Evolutionary conservation across 2,329 filamentous ascomycete species (phyloP), one percentile per base, ranked within the genome.

Genomic region (Fusarium hostae): DNA sequence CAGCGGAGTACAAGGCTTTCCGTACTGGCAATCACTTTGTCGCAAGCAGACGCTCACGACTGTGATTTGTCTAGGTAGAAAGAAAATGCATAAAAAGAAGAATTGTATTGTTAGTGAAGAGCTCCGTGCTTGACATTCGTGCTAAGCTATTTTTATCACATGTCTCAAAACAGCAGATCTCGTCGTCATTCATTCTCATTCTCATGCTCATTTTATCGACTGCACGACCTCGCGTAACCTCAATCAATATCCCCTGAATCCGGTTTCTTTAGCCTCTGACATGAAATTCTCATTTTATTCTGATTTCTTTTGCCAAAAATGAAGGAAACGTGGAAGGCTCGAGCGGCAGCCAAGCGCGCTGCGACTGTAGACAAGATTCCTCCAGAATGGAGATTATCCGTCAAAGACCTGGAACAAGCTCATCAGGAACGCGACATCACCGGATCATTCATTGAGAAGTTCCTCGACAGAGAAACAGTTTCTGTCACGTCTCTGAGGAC

Each of bases 341-440:
- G 50, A 16, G 72, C 75, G 3, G 72, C 67, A 9, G 63, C 58
- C 2, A 77, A 77, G 48, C 72, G 67, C 8, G 59, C 54, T 5
- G 57, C 51, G 37, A 71, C 56, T 5, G 5, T 73, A 6, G 51
- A 67, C 34, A 72, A 69, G 26, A 77, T 78, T 4, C 60, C 39
- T 4, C 35, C 50, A 1, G 39, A 70, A 28, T 78, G 76, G 77
- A 70, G 62, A n/a, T 54, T 78, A 10, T 30, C 62, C 1, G n/a
- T 6, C 48, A 0, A 34, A 24, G 72, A 76, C 20, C 32, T 76
- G 1, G 41, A 74, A 16, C 64, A 24, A 22, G 71, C 68, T 1
- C 52, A 35, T 3, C 44, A 39, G 11, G 54, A 68, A 34, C 66
- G 67, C 3, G 58, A 74, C 9, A 51, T 71, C 3, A 75, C 71